Percentiles rank a stretch among this genome's conserved stretches.
Evolutionary conservation across 2,329 filamentous ascomycete genomes (phyloP).

Genomic region (Ilyonectria mors-panacis): DNA sequence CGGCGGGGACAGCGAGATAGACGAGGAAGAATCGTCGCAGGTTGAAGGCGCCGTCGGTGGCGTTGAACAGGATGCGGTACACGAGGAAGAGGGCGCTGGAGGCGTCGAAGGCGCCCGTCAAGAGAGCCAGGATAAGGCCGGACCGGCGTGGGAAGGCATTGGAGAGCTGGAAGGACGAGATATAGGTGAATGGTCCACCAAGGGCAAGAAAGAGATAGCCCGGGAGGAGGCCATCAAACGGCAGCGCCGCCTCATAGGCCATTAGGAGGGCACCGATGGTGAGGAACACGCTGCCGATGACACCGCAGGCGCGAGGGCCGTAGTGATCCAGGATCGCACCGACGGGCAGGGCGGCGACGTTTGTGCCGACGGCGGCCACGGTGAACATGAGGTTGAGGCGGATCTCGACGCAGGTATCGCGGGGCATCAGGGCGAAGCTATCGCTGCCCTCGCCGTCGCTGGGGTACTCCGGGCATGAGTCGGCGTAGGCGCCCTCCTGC

Average conservation of each 20-base stretch:
- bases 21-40: conserved; percentile 78
- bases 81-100: conserved; percentile 84
- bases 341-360: conserved; percentile 87
- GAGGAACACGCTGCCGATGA: conserved; percentile 78
- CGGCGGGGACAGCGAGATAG: conserved; percentile 79
- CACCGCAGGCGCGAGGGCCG: conserved; percentile 82
- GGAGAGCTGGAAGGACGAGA: conserved; percentile 86
- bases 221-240: conserved; percentile 80
- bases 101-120: conserved; percentile 88
- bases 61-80: conserved; percentile 80
- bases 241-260: conserved; percentile 70
- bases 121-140: conserved; percentile 82
- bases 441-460: conserved; percentile 16
- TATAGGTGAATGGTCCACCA: conserved; percentile 86
- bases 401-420: conserved; percentile 64
- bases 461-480: conserved; percentile 65
- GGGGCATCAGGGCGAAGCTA: conserved; percentile 39
- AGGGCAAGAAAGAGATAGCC: conserved; percentile 84
- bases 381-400: conserved; percentile 94
- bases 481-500: conserved; percentile 77
- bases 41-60: conserved; percentile 68
- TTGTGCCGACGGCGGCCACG: conserved; percentile 87
- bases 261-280: conserved; percentile 80
- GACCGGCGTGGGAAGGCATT: conserved; percentile 86
- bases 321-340: conserved; percentile 88